A percentile compares a stretch with the other conserved stretches of the same genome.
These are phyloP conservation scores for Reticulascus tulasneorum DNA, from an alignment of 2,329 filamentous ascomycete species.

Conservation along the genomic window DNA sequence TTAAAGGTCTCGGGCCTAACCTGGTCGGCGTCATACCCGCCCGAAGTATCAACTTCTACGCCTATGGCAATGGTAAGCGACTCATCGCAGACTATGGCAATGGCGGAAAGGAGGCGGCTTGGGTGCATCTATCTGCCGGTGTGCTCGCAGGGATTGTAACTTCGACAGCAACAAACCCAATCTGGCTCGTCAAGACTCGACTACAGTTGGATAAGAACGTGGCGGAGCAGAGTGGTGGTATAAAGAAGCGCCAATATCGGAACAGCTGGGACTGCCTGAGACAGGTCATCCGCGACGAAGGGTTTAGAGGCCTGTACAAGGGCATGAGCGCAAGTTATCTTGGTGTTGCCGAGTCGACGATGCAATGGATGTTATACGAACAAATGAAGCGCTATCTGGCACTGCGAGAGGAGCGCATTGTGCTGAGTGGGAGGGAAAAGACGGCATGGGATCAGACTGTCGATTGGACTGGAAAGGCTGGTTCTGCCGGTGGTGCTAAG, in stretches of 20 bases:
- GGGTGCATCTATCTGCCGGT: conserved; percentile 75
- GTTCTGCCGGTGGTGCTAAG: conserved; percentile 79
- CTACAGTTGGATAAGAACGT: conserved; percentile 87
- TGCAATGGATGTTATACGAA: conserved; percentile 95
- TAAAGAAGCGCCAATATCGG: conserved; percentile 65
- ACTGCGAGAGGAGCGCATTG: conserved; percentile 56
- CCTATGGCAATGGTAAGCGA: conserved; percentile 88
- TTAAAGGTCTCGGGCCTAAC: conserved; percentile 90
- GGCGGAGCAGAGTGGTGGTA: conserved; percentile 54
- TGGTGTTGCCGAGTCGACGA: conserved; percentile 81
- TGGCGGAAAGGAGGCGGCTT: conserved; percentile 62
- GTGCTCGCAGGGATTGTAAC: conserved; percentile 78
- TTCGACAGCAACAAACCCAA: conserved; percentile 88
- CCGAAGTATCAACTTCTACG: conserved; percentile 87
- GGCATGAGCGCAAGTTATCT: conserved; percentile 89
- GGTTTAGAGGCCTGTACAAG: conserved; percentile 78
- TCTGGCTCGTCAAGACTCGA: conserved; percentile 94
- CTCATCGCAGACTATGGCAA: conserved; percentile 74
- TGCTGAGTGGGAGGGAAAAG: conserved; percentile 55
- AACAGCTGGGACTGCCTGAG: conserved; percentile 86
- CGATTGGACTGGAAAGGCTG: conserved; percentile 73
- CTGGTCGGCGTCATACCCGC: conserved; percentile 86
- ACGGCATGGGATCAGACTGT: conserved; percentile 71
- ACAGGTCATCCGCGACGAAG: conserved; percentile 78
- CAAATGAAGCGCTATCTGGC: conserved; percentile 77